Conservation (phyloP, 306 rosid species). For the Dryas alaskensis region DNA sequence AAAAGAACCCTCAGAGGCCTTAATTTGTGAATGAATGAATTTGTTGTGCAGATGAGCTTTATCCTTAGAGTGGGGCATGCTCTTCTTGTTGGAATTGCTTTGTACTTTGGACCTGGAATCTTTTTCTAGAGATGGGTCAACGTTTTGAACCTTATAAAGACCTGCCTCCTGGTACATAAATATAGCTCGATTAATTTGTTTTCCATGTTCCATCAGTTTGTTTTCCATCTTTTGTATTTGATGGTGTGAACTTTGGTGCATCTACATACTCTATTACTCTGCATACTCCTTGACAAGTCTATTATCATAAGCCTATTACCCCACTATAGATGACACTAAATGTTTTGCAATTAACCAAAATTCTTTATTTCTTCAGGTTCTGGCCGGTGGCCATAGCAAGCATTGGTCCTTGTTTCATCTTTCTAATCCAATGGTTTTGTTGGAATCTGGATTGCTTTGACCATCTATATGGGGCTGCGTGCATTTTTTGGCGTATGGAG, state of each 20-base stretch:
- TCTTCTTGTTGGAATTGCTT: conserved; percentile 64
- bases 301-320: background rate
- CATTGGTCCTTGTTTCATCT: conserved; percentile 58
- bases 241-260: conserved; percentile 93
- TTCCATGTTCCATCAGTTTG: conserved; percentile 51
- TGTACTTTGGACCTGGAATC: conserved; percentile 74
- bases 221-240: conserved; percentile 82
- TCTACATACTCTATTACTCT: conserved; percentile 84
- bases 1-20: background rate
- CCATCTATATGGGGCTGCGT: conserved; percentile 83
- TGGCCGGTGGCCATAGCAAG: conserved; percentile 69
- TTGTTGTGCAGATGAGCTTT: conserved; percentile 64
- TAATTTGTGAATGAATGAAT: background rate
- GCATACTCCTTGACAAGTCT: conserved; percentile 72
- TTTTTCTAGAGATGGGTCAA: conserved; percentile 51
- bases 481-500: conserved; percentile 86
- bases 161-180: conserved; percentile 64
- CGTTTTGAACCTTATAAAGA: conserved; percentile 68
- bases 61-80: conserved; percentile 74
- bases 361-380: conserved; percentile 41
- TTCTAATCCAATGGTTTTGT: conserved; percentile 62
- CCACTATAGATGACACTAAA: background rate
- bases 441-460: conserved; percentile 87
- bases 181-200: background rate
- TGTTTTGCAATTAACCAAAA: background rate